Evolutionary conservation across 176 grass and related monocot genomes (phyloP).

Genomic region (Pontederia paniculata): DNA sequence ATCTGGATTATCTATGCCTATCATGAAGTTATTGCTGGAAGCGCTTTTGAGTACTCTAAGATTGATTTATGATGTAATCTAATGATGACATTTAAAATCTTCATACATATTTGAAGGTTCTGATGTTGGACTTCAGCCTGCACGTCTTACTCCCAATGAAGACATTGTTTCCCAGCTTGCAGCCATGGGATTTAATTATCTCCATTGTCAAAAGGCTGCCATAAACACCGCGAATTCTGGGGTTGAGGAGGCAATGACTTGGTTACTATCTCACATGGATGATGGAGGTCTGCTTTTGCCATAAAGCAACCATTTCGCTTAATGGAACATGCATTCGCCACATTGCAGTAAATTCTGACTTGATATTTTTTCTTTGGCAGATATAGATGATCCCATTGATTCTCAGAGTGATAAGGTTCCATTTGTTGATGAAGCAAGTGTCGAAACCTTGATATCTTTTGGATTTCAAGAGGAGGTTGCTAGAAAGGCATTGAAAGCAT

Average conservation of each 20-base stretch:
- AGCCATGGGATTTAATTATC: slow-evolving; percentile 88
- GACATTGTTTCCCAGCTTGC: slow-evolving; percentile 89
- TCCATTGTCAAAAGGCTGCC: slow-evolving; percentile 93
- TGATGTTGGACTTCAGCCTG: slow-evolving; percentile 30
- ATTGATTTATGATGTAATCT: slow-evolving; percentile 4
- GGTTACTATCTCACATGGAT: slow-evolving; percentile 89
- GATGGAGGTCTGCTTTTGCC: slow-evolving; percentile 55
- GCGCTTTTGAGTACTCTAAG: not conserved
- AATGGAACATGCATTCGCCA: not conserved
- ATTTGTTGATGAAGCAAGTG: slow-evolving; percentile 69
- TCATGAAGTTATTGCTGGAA: not conserved
- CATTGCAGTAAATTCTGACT: not conserved
- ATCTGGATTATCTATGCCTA: not conserved
- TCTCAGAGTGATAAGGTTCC: slow-evolving; percentile 17
- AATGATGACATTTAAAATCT: not conserved
- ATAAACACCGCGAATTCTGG: slow-evolving; percentile 82
- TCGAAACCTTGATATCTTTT: slow-evolving; percentile 87
- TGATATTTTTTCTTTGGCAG: slow-evolving; percentile 27
- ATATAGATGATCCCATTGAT: slow-evolving; percentile 82
- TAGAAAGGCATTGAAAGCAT: slow-evolving; percentile 75
- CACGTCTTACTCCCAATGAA: slow-evolving; percentile 44
- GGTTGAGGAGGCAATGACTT: slow-evolving; percentile 90
- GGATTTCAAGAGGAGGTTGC: slow-evolving; percentile 86
- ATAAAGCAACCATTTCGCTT: not conserved
- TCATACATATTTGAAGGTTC: slow-evolving; percentile 32